Evolutionary conservation across 768 basidiomycete species (phyloP).

Genomic region (Strobilomyces dryophilus): DNA sequence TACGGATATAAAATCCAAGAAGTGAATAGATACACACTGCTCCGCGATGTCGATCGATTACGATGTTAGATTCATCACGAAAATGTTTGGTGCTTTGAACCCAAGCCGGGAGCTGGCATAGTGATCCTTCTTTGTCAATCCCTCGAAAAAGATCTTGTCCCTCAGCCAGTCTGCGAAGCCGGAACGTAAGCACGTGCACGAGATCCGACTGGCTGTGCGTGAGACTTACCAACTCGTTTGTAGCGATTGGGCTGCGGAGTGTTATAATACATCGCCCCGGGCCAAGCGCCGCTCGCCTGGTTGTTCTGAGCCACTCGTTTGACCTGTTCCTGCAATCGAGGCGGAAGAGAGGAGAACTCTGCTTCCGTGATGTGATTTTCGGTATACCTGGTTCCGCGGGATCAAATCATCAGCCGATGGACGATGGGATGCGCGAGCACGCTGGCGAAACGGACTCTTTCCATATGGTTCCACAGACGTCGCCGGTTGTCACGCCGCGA

Average conservation of each 20-base stretch:
- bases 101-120: conserved; percentile 63
- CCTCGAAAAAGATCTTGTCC: conserved; percentile 69
- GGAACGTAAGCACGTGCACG: background rate
- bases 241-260: conserved; percentile 45
- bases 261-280: conserved; percentile 38
- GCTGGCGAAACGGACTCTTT: conserved; percentile 55
- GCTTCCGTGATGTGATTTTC: conserved; percentile 62
- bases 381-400: conserved; percentile 49
- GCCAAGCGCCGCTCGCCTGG: conserved; percentile 35
- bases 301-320: conserved; percentile 51
- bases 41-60: conserved; percentile 23
- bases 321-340: conserved; percentile 68
- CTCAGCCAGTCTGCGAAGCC: conserved; percentile 64
- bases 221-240: conserved; percentile 58
- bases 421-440: background rate
- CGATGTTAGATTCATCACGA: conserved; percentile 61
- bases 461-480: conserved; percentile 69
- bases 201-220: background rate
- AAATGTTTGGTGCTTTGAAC: conserved; percentile 75
- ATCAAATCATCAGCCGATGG: conserved; percentile 9
- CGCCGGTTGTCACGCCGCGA: conserved; percentile 68
- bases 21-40: conserved; percentile 3
- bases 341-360: conserved; percentile 58
- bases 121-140: conserved; percentile 52
- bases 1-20: conserved; percentile 7